phyloP scores from a whole-genome alignment of 352 stramenopile species.

The Pseudoperonospora humuli region DNA sequence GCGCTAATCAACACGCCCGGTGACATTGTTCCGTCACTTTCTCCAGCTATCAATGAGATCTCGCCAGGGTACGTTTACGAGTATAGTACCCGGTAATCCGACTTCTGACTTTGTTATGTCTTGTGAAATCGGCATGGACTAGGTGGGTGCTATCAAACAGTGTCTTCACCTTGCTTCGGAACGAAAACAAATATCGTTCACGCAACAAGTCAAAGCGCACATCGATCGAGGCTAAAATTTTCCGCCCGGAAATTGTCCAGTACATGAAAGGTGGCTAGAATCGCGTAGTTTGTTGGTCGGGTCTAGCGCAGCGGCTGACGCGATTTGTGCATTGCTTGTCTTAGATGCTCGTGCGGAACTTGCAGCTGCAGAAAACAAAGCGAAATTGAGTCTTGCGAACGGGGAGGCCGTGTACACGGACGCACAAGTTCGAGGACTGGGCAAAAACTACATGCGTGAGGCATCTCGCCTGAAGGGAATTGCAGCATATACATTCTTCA shows the following conservation, averaged over 20 bases:
- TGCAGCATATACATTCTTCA: constrained; percentile 77
- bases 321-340: neutral
- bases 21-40: constrained; percentile 72
- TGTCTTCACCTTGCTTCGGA: constrained; percentile 87
- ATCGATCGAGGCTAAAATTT: constrained; percentile 46
- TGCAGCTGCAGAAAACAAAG: constrained; percentile 26
- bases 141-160: constrained; percentile 88
- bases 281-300: neutral
- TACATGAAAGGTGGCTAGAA: constrained; percentile 63
- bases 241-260: constrained; percentile 63
- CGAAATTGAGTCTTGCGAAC: constrained; percentile 25
- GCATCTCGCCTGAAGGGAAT: constrained; percentile 45
- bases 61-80: constrained; percentile 40
- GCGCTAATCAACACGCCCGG: constrained; percentile 64
- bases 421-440: constrained; percentile 52
- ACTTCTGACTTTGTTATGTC: neutral
- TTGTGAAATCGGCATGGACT: neutral
- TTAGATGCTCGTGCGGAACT: constrained; percentile 40
- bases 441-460: constrained; percentile 85
- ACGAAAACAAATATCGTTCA: constrained; percentile 84
- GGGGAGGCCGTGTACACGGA: constrained; percentile 72
- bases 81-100: neutral
- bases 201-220: constrained; percentile 71
- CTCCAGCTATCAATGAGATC: constrained; percentile 78
- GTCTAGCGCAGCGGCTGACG: neutral